These are phyloP conservation scores for Primulina eburnea DNA, from an alignment of 257 asterid genomes.

Conservation along the genomic window DNA sequence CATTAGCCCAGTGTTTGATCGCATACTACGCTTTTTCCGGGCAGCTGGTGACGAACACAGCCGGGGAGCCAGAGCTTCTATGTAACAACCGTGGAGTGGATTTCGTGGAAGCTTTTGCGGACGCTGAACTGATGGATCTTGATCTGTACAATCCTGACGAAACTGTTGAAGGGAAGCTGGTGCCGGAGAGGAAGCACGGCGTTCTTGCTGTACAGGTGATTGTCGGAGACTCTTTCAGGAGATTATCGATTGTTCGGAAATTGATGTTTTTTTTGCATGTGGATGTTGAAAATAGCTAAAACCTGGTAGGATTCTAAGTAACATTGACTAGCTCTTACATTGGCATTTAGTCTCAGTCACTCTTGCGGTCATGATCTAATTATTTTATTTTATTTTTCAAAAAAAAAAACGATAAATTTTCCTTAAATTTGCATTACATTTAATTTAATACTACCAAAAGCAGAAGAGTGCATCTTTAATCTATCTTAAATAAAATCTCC, in stretches of 20 bases:
- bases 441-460: no score
- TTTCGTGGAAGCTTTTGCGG: slow-evolving; percentile 52
- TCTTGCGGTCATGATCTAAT: no score
- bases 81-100: slow-evolving; percentile 71
- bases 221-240: no score
- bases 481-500: no score
- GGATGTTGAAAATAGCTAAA: neutral
- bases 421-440: no score
- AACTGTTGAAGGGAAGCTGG: slow-evolving; percentile 50
- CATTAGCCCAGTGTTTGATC: slow-evolving; percentile 49
- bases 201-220: slow-evolving; percentile 62
- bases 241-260: neutral
- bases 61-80: slow-evolving; percentile 62
- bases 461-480: no score
- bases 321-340: no score
- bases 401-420: no score
- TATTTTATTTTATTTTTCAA: no score
- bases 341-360: no score
- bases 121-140: slow-evolving; percentile 40
- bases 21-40: slow-evolving; percentile 52
- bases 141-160: slow-evolving; percentile 56
- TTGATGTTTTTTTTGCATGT: neutral
- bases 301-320: no score
- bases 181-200: slow-evolving; percentile 50
- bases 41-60: slow-evolving; percentile 35